A percentile compares a stretch with the other conserved stretches of the same genome.
phyloP scores from a whole-genome alignment of 306 rosid species.

The Rosa persica region DNA sequence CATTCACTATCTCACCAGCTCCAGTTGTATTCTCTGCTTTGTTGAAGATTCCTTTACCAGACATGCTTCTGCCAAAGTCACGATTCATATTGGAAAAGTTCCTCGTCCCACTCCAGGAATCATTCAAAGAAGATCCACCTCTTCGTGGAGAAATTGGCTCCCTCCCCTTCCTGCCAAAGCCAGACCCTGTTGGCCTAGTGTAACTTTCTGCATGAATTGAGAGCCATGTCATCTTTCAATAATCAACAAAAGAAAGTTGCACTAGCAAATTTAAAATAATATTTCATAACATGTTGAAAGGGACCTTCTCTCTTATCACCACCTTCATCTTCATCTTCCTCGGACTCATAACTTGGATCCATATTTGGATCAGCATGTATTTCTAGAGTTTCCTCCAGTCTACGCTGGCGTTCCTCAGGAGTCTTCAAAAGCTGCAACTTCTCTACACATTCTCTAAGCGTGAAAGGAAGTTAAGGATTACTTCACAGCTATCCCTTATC shows the following conservation, averaged over 20 bases:
- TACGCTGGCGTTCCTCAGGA: conserved; percentile 97
- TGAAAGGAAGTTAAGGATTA: conserved; percentile 65
- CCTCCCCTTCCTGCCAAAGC: conserved; percentile 74
- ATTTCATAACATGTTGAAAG: conserved; percentile 14
- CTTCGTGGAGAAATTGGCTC: conserved; percentile 78
- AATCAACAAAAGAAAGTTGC: background rate
- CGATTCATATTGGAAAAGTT: conserved; percentile 55
- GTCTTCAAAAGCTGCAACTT: conserved; percentile 91
- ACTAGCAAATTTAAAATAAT: background rate
- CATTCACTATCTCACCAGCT: conserved; percentile 54
- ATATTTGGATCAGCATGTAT: conserved; percentile 91
- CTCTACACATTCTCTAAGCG: conserved; percentile 99
- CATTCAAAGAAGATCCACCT: conserved; percentile 56
- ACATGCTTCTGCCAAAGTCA: conserved; percentile 62
- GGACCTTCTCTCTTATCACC: conserved; percentile 68
- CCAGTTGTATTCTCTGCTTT: conserved; percentile 60
- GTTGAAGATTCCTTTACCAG: conserved; percentile 64
- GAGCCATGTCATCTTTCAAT: conserved; percentile 18
- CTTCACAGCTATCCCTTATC: conserved; percentile 12
- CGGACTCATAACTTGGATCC: conserved; percentile 97
- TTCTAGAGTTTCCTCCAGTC: conserved; percentile 85
- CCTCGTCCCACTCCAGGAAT: conserved; percentile 75
- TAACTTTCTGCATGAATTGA: conserved; percentile 62
- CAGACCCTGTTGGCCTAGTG: conserved; percentile 65
- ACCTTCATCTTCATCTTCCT: conserved; percentile 81